Base-by-base conservation (phyloP, 106 monocot genomes). In the Apostasia ramifera region DNA sequence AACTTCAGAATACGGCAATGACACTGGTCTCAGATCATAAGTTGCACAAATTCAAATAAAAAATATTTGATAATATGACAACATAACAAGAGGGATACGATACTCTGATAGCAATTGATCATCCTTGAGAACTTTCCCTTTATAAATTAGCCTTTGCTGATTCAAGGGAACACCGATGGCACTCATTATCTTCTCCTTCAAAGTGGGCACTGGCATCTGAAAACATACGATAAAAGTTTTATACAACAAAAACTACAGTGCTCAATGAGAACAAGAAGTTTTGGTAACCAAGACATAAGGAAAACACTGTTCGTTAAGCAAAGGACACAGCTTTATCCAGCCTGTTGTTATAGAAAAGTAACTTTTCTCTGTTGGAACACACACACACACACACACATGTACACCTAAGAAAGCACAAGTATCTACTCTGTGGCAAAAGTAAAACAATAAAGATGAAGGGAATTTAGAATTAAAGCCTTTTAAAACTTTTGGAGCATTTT, bases 51-150 rank as follows among this genome's bases (percentile, higher is more conserved):
- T 12, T 61, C 5, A 1, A 45, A 66, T 42, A 5, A 68, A 39
- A 53, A 56, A 15, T 41, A 37, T 56, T 13, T 26, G n/a, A 37
- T 50, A 53, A 67, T 46, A 70, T 46, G 13, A 71, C 53, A 58
- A 62, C 40, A 37, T 5, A 63, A 44, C 40, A 13, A 54, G 61
- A 80, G 78, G 94, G 95, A 95, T 97, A 97, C 89, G 76, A 50
- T 92, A 86, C 67, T 80, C 88, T 64, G 95, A 97, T 44, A 97
- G 82, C 39, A 68, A 63, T 56, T 92, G 82, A 61, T 89, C 89
- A 68, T 97, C 92, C 73, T 92, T 97, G 65, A 97, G 67, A 57
- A 97, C 97, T 55, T 72, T 89, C 47, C 92, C 97, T 81, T 86
- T 84, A 70, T 83, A 97, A 73, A 97, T 97, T 55, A 97, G 72